Evolutionary conservation across 1,284 basidiomycete genomes (phyloP).

Genomic region (Sporisorium graminicola): DNA sequence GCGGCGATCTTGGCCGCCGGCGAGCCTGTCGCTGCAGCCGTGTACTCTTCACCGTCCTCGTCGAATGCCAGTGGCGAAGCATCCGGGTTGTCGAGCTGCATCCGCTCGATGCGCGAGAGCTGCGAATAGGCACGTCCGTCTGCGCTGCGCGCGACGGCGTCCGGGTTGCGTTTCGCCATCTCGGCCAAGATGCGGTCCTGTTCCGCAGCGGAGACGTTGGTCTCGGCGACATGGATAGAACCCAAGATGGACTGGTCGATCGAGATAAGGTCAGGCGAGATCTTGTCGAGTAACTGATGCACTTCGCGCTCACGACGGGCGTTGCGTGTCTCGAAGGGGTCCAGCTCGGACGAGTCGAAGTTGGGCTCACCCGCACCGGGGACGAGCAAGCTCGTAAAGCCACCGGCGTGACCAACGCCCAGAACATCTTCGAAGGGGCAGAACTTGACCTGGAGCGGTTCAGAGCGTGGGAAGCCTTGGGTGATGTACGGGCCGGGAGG

Average conservation of each 20-base stretch:
- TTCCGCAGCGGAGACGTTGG: constrained; percentile 77
- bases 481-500: constrained; percentile 73
- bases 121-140: constrained; percentile 66
- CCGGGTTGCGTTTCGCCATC: constrained; percentile 24
- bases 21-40: constrained; percentile 4
- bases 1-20: constrained; percentile 35
- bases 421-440: constrained; percentile 94
- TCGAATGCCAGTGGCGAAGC: constrained; percentile 9
- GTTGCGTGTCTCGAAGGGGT: constrained; percentile 90
- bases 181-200: constrained; percentile 69
- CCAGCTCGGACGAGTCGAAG: constrained; percentile 91
- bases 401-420: constrained; percentile 78
- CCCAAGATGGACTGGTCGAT: constrained; percentile 82
- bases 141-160: constrained; percentile 37
- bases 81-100: constrained; percentile 55
- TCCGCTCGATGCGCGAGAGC: constrained; percentile 57
- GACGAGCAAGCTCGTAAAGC: constrained; percentile 86
- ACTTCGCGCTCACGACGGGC: constrained; percentile 91
- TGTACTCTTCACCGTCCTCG: constrained; percentile 23
- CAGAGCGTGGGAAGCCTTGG: constrained; percentile 71
- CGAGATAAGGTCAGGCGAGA: constrained; percentile 92
- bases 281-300: constrained; percentile 90
- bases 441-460: constrained; percentile 77
- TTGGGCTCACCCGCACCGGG: constrained; percentile 94
- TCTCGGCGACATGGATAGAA: constrained; percentile 74